Evolutionary conservation across 306 rosid genomes (phyloP).

Genomic region (Acacia acuminata): DNA sequence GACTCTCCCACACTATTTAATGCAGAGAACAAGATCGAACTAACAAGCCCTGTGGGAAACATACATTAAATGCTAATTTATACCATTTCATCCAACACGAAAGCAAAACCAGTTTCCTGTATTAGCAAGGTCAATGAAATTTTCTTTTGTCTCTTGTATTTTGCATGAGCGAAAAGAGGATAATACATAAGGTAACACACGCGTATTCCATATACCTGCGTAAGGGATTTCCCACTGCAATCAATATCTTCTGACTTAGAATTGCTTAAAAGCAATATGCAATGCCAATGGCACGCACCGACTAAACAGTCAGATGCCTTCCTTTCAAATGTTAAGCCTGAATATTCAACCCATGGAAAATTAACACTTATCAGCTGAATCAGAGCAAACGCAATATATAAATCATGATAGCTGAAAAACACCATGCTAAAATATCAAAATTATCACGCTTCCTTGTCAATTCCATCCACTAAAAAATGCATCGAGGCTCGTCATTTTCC

Average conservation of each 20-base stretch:
- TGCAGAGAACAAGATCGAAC: too few relatives aligned
- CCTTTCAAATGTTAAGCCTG: background rate
- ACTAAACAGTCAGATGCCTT: constrained; percentile 15
- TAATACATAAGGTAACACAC: background rate
- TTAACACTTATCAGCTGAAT: background rate
- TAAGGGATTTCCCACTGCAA: constrained; percentile 45
- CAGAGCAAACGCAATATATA: background rate
- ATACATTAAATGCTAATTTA: too few relatives aligned
- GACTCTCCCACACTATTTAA: too few relatives aligned
- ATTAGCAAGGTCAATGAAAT: background rate
- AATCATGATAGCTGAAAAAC: background rate
- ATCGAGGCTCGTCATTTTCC: background rate
- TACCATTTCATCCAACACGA: too few relatives aligned
- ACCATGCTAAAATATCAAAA: background rate
- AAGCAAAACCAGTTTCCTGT: too few relatives aligned
- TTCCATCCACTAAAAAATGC: background rate
- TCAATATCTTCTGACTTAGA: constrained; percentile 23
- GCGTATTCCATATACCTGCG: constrained; percentile 43
- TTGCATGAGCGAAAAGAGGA: background rate
- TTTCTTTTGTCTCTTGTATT: background rate
- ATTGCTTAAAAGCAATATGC: constrained; percentile 19
- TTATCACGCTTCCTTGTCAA: background rate
- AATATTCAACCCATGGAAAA: constrained; percentile 20
- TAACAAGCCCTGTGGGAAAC: too few relatives aligned
- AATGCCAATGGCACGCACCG: constrained; percentile 27